Evolutionary conservation across 441 rosid genomes (phyloP), one percentile per base, ranked within the genome.

Genomic region (Populus hybrid): DNA sequence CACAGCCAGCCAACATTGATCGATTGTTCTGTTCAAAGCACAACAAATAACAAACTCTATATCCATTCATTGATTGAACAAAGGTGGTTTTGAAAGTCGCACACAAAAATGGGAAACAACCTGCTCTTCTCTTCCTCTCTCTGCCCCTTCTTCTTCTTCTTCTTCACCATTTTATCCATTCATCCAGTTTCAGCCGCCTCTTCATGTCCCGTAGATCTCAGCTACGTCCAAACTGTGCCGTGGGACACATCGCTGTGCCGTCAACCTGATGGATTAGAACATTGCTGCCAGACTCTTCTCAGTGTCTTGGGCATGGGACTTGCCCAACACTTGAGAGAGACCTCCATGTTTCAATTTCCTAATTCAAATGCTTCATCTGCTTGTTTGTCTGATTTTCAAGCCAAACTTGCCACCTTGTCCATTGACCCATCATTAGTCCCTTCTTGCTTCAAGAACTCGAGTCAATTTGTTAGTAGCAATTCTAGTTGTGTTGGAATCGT

Each of bases 261-360:
- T 4, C 66, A 73, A 10, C 35, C 86, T 6, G 24, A 71, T 12
- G 69, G 50, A 28, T 42, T 1, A 42, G 77, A 32, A n/a, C 82
- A 26, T 36, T 91, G 92, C 70, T 91, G 95, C 82, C 75, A 75
- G 61, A 53, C 90, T 26, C 87, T 91, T 28, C 67, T 81, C 20
- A 86, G 90, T 83, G 82, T 91, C 35, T 75, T 86, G n/a, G 94
- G 92, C 59, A 75, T 89, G 24, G 92, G 86, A 53, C 72, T 83
- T 18, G 88, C 93, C 10, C 79, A 79, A 32, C 74, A 86, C 67
- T 85, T 91, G 10, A 82, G 76, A 67, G 78, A 85, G 3, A 84
- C 88, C 64, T 85, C 93, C 28, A 40, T 69, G 77, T 86, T 87
- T 73, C 88, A 79, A 65, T 79, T 90, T 6, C 85, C 90, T 0